Evolutionary conservation across 345 rosid genomes (phyloP).

Genomic region (Brassica cretica): DNA sequence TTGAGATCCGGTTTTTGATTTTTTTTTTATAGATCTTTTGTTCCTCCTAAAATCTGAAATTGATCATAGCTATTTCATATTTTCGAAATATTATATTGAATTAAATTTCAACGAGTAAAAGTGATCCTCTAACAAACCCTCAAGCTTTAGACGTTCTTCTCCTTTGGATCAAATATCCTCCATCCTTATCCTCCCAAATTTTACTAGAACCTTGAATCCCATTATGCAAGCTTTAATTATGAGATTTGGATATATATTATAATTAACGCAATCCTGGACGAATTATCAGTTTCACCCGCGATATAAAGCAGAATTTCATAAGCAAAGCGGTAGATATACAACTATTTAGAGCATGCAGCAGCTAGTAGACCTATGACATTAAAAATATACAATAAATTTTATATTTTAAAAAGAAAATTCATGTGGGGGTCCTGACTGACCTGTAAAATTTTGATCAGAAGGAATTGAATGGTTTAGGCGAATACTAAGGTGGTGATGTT

Average conservation of each 20-base stretch:
- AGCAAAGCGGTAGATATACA: background rate
- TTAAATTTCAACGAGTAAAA: background rate
- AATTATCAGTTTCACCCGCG: background rate
- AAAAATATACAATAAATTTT: background rate
- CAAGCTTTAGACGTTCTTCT: background rate
- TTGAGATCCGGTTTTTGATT: constrained; percentile 18
- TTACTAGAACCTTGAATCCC: background rate
- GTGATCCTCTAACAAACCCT: background rate
- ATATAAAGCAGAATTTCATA: background rate
- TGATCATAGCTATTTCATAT: background rate
- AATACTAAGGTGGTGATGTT: constrained; percentile 33
- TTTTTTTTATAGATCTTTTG: background rate
- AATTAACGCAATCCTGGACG: background rate
- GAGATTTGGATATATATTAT: background rate
- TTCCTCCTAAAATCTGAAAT: background rate
- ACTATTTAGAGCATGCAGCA: background rate
- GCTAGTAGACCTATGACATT: background rate
- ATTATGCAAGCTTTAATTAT: background rate
- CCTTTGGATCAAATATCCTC: background rate
- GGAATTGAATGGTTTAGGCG: constrained; percentile 26
- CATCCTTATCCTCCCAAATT: background rate
- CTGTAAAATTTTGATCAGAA: constrained; percentile 18
- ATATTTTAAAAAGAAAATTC: too few species aligned
- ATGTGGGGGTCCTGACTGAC: constrained; percentile 23
- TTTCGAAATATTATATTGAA: background rate